Evolutionary conservation across 768 basidiomycete genomes (phyloP).

Genomic region (Panaeolus cyanescens): DNA sequence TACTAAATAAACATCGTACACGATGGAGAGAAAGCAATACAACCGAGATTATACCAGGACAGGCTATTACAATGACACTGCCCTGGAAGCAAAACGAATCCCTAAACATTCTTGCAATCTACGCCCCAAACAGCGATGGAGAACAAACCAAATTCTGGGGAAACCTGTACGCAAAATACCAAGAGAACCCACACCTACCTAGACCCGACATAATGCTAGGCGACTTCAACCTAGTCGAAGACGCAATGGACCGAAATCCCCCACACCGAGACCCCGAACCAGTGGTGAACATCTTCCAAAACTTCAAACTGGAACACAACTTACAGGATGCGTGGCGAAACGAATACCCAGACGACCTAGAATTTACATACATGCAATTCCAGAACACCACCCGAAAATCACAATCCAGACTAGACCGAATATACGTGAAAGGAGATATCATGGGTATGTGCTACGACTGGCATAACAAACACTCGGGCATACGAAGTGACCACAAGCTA

Average conservation of each 20-base stretch:
- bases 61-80: conserved; percentile 18
- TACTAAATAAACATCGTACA: conserved; percentile 30
- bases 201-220: conserved; percentile 28
- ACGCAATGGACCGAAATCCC: conserved; percentile 17
- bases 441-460: conserved; percentile 16
- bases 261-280: neutral
- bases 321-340: neutral
- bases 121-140: conserved; percentile 23
- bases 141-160: conserved; percentile 28
- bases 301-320: neutral
- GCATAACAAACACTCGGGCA: conserved; percentile 16
- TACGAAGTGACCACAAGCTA: conserved; percentile 30
- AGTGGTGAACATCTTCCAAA: neutral
- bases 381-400: neutral
- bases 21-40: conserved; percentile 9
- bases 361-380: neutral
- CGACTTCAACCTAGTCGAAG: too few species aligned
- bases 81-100: conserved; percentile 15
- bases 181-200: conserved; percentile 17
- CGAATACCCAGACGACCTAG: too few species aligned
- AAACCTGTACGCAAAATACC: conserved; percentile 25
- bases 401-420: neutral
- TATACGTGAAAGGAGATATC: neutral
- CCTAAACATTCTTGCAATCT: conserved; percentile 24
- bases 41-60: conserved; percentile 24